Evolutionary conservation across 192 early-diverging fungal species (phyloP).

Genomic region (Ambispora gerdemannii): DNA sequence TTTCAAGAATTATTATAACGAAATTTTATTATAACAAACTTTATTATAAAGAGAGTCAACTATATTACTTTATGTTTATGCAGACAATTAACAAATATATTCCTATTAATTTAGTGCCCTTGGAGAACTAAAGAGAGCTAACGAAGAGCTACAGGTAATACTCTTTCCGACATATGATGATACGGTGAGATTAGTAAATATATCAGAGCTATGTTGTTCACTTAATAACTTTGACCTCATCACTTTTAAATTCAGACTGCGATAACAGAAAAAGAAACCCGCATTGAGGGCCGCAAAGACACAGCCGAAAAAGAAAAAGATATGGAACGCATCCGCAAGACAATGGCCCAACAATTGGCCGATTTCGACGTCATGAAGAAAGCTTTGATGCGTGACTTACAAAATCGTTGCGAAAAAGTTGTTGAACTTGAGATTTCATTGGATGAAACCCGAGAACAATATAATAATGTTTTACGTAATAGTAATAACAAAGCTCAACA

Average conservation of each 20-base stretch:
- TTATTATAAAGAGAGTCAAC: too few species aligned
- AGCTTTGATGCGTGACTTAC: conserved; percentile 95
- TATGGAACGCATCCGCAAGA: conserved; percentile 73
- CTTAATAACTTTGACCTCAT: conserved; percentile 27
- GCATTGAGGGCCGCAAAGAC: conserved; percentile 37
- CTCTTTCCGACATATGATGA: conserved; percentile 27
- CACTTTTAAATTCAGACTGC: conserved; percentile 11
- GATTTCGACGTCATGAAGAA: conserved; percentile 99
- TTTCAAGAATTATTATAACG: too few species aligned
- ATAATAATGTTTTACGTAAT: conserved; percentile 80
- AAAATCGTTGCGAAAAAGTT: conserved; percentile 96
- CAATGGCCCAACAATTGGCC: conserved; percentile 74
- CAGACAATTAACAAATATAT: too few species aligned
- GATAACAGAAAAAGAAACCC: neutral
- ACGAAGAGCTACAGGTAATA: conserved; percentile 60
- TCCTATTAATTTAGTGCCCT: conserved; percentile 36
- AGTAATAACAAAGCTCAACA: conserved; percentile 84
- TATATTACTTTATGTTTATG: too few species aligned
- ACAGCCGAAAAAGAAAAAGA: conserved; percentile 68
- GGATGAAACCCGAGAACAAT: conserved; percentile 94
- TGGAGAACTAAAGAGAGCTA: conserved; percentile 58
- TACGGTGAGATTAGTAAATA: neutral
- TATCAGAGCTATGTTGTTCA: neutral
- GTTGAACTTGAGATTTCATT: conserved; percentile 97
- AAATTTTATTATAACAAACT: too few species aligned